Evolutionary conservation across 805 yeast species (phyloP), one percentile per base, ranked within the genome.

Genomic region (Cyberlindnera euphorbiae): DNA sequence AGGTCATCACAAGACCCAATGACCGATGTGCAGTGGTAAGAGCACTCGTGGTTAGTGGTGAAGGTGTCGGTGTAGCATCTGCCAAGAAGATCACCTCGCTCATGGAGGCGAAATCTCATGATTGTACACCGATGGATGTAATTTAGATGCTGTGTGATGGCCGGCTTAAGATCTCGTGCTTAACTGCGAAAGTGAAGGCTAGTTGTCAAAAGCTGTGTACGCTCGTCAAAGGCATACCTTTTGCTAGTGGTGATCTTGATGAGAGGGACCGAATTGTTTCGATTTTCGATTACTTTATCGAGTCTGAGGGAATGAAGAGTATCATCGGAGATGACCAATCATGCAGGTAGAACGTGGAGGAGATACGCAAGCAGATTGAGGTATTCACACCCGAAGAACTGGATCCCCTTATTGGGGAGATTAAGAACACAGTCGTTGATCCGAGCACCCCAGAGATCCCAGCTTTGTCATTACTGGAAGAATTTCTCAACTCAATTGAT

Each of bases 11-110:
- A 5, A 71, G 79, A 18, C 74, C 69, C 17, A 56, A 60, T 35
- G 95, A 87, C 52, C 62, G 71, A 39, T 55, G 75, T 19, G 84
- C 95, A 0, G 63, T 75, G 23, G 44, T 73, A 23, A 60, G 86
- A 23, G 67, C 81, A 1, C 43, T 88, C n/a, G 45, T 73, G 30
- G 66, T 64, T 35, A 65, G 76, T 25, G 44, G 41, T 2, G 36
- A 33, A 9, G 89, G 93, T 0, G 51, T 87, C 8, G 96, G 96
- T 0, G 66, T 62, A 4, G 25, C 34, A 8, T 26, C 42, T 5
- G 10, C 36, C 15, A 38, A 37, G 27, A 44, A 36, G 33, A 41
- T 39, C 13, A 19, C 26, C 10, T 17, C 16, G 9, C 17, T 42
- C 8, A 38, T 45, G 33, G 46, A 45, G 24, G 33, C 19, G 16